Evolutionary conservation across 164 flowering plant genomes (phyloP), one percentile per base, ranked within the genome.

Genomic region (Berberis thunbergii): DNA sequence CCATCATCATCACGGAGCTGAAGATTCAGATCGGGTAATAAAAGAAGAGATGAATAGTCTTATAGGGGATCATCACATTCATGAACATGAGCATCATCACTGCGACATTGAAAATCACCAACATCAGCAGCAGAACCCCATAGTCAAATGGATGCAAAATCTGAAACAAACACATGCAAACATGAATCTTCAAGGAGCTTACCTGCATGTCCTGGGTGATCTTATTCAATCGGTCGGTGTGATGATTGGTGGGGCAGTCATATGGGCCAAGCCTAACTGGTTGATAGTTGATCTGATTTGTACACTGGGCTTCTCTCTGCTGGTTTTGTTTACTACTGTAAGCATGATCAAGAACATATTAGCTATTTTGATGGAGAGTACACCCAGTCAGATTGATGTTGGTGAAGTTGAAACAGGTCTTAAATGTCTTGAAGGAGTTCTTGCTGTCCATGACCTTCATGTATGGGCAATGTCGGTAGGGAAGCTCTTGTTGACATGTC

Each of bases 111-210:
- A 11, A 43, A 43, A 55, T n/a, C 48, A 38, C 57, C 46, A 39
- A 38, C 45, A 52, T 52, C 50, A 43, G 57, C 10, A 11, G 4
- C 6, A 67, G 52, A 7, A 8, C 26, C 26, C 26, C 59, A 45
- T n/a, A 3, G 2, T 6, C 7, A 46, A 39, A 6, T 57, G 67
- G 67, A 52, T 38, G 26, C 26, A 43, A 4, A 39, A 66, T 45
- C 40, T 59, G 45, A 67, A 41, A 49, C 50, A 48, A 66, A 64
- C 40, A 62, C 53, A 60, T 2, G 12, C 58, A 42, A 83, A 86
- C 75, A 80, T 86, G 58, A 86, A 83, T 69, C 66, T 86, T 49
- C 83, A 84, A 72, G 89, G 87, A 9, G 87, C 89, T 41, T 84
- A 84, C 64, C 64, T 84, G 59, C 89, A 86, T 64, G 73, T 81